Percentiles rank a stretch among this genome's conserved stretches.
These are phyloP conservation scores for Tephrocybe sp. DNA, from an alignment of 768 basidiomycete genomes.

Conservation along the genomic window DNA sequence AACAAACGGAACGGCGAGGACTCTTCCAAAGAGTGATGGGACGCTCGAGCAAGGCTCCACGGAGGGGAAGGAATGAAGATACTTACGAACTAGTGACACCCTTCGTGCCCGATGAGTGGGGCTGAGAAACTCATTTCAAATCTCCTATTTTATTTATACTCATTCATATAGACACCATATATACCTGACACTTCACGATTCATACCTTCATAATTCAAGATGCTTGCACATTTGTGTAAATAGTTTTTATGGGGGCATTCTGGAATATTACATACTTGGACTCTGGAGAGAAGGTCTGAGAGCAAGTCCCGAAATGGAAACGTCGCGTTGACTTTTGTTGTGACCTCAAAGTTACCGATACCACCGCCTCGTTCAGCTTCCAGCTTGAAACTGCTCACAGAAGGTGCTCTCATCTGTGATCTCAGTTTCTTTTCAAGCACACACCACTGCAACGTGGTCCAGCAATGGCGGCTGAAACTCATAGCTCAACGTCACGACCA, in stretches of 20 bases:
- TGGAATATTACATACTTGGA: too few relatives aligned
- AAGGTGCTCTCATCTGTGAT: too few relatives aligned
- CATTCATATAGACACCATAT: background rate
- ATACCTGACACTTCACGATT: constrained; percentile 2
- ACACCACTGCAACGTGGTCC: background rate
- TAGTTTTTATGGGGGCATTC: too few relatives aligned
- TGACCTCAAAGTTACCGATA: too few relatives aligned
- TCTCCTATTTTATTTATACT: too few relatives aligned
- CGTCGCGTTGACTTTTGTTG: background rate
- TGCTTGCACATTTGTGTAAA: background rate
- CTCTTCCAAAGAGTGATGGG: constrained; percentile 65
- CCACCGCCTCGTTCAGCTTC: too few relatives aligned
- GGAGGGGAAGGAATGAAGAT: constrained; percentile 67
- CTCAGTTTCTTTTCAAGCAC: too few relatives aligned
- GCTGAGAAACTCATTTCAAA: constrained; percentile 29
- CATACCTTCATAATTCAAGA: background rate
- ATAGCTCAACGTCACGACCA: constrained; percentile 24
- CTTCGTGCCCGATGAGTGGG: constrained; percentile 77
- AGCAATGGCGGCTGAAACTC: constrained; percentile 16
- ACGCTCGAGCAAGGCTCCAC: constrained; percentile 41
- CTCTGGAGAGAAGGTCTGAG: too few relatives aligned
- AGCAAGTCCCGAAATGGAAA: background rate
- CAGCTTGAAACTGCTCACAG: too few relatives aligned
- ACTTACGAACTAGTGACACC: constrained; percentile 83
- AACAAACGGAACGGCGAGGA: constrained; percentile 38